Base-by-base conservation (phyloP, 805 yeast species). In the Yarrowia divulgata region DNA sequence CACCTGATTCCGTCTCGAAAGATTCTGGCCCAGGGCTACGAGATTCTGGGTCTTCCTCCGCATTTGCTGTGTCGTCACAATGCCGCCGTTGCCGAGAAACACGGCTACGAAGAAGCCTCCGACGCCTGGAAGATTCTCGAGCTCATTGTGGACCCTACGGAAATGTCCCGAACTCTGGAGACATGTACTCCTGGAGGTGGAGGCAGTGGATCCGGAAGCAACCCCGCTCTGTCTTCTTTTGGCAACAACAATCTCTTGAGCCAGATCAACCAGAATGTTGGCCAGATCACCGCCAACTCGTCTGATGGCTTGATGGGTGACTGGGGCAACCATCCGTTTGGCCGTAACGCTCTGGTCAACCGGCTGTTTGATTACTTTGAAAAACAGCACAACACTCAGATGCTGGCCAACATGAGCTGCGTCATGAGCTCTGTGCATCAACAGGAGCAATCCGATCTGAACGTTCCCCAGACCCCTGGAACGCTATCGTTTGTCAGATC, bases 321-420 rank as follows among this genome's bases (percentile, higher is more conserved):
- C 45, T 93, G 97, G 97, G 94, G 94, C 0, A 79, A 84, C 5
- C 96, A 91, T 76, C 93, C 93, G 0, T 85, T 89, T 76, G 97
- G 97, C 0, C 83, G 87, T 48, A 73, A 82, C 13, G 86, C 91
- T 90, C 79, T 91, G 29, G 82, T 91, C 0, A 82, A 82, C 34
- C 85, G 86, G 70, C 80, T 92, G 48, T 74, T 93, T 74, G 75
- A 77, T 0, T 88, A 88, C 73, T 92, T 88, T 75, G 95, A 89
- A 73, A 78, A 74, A 42, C 75, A 81, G 50, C 87, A 88, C 1
- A 89, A 94, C 74, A 78, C 91, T 35, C 98, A 94, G 77, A 91
- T 94, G 97, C 80, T 93, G 32, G 97, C 97, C 0, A 90, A 91
- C 92, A 78, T 93, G 72, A 85, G 94, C 3, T 91, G 97, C 78